Conservation (phyloP, 257 asterid genomes). For the Verbascum thapsus region DNA sequence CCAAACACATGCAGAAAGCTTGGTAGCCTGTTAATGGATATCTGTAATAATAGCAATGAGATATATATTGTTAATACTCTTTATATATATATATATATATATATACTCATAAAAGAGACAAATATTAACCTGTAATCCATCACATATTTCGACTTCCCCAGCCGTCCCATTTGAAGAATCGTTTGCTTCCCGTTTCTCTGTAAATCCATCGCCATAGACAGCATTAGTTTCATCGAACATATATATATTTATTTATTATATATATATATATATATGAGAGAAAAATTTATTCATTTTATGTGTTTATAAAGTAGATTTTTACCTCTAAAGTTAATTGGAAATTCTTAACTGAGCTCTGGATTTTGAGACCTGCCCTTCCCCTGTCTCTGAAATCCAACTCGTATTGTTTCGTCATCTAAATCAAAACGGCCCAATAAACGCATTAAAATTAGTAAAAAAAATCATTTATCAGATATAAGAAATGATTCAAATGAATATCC, state of each 20-base stretch:
- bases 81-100: too few species aligned
- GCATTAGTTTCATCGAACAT: not conserved
- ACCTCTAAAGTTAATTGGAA: constrained; percentile 88
- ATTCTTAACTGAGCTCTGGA: constrained; percentile 87
- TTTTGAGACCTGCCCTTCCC: constrained; percentile 74
- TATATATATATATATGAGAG: not conserved
- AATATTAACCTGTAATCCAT: constrained; percentile 84
- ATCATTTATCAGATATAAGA: not conserved
- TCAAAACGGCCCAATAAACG: constrained; percentile 3
- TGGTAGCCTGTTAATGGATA: constrained; percentile 92
- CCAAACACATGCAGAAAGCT: constrained; percentile 90
- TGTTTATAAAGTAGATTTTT: constrained; percentile 5
- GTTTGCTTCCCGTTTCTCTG: constrained; percentile 85
- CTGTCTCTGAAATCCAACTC: constrained; percentile 85
- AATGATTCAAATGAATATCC: not conserved
- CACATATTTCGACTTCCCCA: constrained; percentile 79
- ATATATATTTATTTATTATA: too few species aligned
- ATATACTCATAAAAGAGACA: too few species aligned
- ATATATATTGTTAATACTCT: not conserved
- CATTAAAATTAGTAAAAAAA: constrained; percentile 1
- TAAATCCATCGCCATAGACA: constrained; percentile 14
- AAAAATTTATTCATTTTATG: not conserved
- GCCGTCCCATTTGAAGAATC: constrained; percentile 85
- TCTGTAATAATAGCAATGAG: constrained; percentile 44
- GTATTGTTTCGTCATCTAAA: constrained; percentile 62